Conservation (phyloP, 768 basidiomycete species). For the Mycena venus region DNA sequence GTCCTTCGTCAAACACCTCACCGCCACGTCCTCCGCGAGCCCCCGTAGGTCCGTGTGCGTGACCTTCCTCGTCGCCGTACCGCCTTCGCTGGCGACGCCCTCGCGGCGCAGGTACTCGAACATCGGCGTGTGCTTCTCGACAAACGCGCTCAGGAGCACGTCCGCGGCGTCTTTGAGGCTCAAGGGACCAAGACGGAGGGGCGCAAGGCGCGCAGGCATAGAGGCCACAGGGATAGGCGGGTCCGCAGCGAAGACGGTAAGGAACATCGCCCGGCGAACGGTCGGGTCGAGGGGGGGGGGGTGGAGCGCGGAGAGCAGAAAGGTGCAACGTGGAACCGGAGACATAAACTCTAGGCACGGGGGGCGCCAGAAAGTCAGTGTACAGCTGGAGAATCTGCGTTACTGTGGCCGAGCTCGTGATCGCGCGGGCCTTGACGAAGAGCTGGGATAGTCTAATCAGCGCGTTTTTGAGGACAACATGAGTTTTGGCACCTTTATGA, state of each 20-base stretch:
- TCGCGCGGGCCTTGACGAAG: constrained; percentile 77
- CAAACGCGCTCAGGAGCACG: constrained; percentile 77
- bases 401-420: constrained; percentile 63
- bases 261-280: constrained; percentile 81
- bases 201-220: constrained; percentile 66
- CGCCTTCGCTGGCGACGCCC: constrained; percentile 44
- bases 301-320: not conserved
- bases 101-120: constrained; percentile 63
- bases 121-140: constrained; percentile 67
- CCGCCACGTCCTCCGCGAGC: constrained; percentile 71
- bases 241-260: constrained; percentile 67
- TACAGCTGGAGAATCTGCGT: constrained; percentile 72
- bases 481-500: constrained; percentile 69
- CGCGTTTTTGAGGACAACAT: not conserved
- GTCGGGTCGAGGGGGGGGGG: constrained; percentile 55
- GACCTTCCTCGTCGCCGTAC: constrained; percentile 18
- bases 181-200: constrained; percentile 67
- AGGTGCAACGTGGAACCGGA: not conserved
- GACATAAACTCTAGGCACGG: too few species aligned
- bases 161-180: constrained; percentile 71
- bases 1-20: constrained; percentile 70
- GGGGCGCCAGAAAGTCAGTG: constrained; percentile 71
- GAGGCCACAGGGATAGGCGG: constrained; percentile 39
- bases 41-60: constrained; percentile 52
- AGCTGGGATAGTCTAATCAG: constrained; percentile 56